These are phyloP conservation scores for Bonia amplexicaulis DNA, from an alignment of 176 grass and related monocot species.

Conservation along the genomic window DNA sequence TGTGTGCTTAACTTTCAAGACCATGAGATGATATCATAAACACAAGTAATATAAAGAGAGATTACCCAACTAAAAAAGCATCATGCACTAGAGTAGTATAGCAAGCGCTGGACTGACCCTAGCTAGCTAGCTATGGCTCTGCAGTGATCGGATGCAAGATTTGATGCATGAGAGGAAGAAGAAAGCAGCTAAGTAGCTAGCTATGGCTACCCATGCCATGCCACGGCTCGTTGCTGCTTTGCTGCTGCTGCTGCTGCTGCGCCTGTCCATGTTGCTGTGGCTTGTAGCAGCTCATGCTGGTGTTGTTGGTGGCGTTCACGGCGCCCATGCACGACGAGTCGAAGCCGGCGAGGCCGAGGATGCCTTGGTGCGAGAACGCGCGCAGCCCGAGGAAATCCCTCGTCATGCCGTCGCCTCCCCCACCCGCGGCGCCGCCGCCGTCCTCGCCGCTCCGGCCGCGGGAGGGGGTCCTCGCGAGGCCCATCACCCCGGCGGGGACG, in stretches of 20 bases:
- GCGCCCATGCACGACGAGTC: conserved; percentile 59
- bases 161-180: conserved; percentile 5
- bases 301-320: conserved; percentile 15
- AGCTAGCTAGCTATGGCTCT: conserved; percentile 21
- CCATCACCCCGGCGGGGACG: background rate
- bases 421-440: background rate
- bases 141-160: background rate
- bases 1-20: background rate
- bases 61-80: conserved; percentile 28
- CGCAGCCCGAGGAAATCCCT: conserved; percentile 90
- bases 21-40: conserved; percentile 16
- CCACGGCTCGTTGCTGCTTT: conserved; percentile 44
- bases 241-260: conserved; percentile 20
- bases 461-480: conserved; percentile 4
- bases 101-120: conserved; percentile 19
- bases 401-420: conserved; percentile 51
- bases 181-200: conserved; percentile 14
- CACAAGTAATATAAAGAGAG: background rate
- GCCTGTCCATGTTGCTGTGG: conserved; percentile 15
- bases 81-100: background rate
- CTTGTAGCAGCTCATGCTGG: conserved; percentile 26
- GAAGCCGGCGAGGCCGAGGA: conserved; percentile 66
- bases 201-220: conserved; percentile 39
- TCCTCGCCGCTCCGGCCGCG: conserved; percentile 35
- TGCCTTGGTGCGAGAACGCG: conserved; percentile 65